Percentiles rank a stretch among this genome's conserved stretches.
These are phyloP conservation scores for Aspergillus avenaceus DNA, from an alignment of 495 filamentous ascomycete genomes.

Conservation along the genomic window DNA sequence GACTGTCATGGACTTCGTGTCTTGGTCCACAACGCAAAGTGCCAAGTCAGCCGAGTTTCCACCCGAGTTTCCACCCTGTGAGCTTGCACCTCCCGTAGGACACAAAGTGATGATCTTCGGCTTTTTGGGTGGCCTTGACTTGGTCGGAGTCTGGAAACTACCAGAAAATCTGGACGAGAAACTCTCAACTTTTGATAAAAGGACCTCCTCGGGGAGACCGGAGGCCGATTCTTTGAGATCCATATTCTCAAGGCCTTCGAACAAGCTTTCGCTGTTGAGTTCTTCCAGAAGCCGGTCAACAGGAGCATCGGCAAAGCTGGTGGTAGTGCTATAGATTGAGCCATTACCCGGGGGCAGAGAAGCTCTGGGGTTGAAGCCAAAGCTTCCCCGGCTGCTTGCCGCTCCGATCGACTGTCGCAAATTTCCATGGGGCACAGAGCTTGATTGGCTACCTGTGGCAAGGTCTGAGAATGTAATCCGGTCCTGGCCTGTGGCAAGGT, in stretches of 20 bases:
- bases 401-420: slow-evolving; percentile 73
- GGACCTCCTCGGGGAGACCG: slow-evolving; percentile 67
- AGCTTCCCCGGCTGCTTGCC: slow-evolving; percentile 58
- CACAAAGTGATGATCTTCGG: slow-evolving; percentile 62
- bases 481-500: slow-evolving; percentile 75
- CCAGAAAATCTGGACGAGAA: slow-evolving; percentile 58
- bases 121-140: slow-evolving; percentile 37
- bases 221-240: slow-evolving; percentile 66
- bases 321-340: slow-evolving; percentile 39
- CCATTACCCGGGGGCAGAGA: slow-evolving; percentile 39
- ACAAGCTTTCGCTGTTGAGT: slow-evolving; percentile 56
- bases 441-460: slow-evolving; percentile 47
- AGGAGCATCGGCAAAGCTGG: slow-evolving; percentile 60
- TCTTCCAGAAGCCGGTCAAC: slow-evolving; percentile 73
- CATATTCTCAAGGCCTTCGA: slow-evolving; percentile 66
- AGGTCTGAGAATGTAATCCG: slow-evolving; percentile 70
- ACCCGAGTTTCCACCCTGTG: slow-evolving; percentile 24
- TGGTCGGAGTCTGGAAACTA: slow-evolving; percentile 52
- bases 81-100: slow-evolving; percentile 43
- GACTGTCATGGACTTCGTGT: slow-evolving; percentile 63
- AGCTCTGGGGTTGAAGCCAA: slow-evolving; percentile 44
- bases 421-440: slow-evolving; percentile 42
- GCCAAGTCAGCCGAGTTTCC: slow-evolving; percentile 45
- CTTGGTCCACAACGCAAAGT: slow-evolving; percentile 63
- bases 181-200: slow-evolving; percentile 68